phyloP scores from a whole-genome alignment of 768 basidiomycete species.

The Cubamyces lactineus region DNA sequence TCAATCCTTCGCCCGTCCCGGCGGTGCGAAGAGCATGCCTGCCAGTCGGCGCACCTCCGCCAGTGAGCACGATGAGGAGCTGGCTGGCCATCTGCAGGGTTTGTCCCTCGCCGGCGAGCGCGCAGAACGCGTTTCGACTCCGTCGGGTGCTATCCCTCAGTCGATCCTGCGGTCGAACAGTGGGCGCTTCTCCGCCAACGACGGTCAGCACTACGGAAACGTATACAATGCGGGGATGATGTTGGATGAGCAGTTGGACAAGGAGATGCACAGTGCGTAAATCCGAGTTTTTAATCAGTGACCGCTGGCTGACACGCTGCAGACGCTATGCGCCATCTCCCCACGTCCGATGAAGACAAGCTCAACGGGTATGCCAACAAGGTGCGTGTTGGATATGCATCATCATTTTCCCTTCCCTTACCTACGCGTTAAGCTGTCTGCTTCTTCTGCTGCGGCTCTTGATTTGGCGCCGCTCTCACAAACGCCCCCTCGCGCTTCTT shows the following conservation, averaged over 20 bases:
- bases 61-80: slow-evolving; percentile 83
- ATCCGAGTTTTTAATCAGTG: neutral
- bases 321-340: slow-evolving; percentile 90
- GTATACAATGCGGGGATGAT: slow-evolving; percentile 85
- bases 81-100: slow-evolving; percentile 75
- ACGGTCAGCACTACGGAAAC: slow-evolving; percentile 60
- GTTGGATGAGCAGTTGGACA: slow-evolving; percentile 90
- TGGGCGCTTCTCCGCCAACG: slow-evolving; percentile 59
- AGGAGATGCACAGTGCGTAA: slow-evolving; percentile 89
- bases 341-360: slow-evolving; percentile 90
- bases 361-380: slow-evolving; percentile 67
- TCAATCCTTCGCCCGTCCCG: slow-evolving; percentile 62
- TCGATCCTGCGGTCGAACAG: slow-evolving; percentile 56
- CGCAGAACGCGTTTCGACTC: slow-evolving; percentile 40
- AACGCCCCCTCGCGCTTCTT: slow-evolving; percentile 69
- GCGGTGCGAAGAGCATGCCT: slow-evolving; percentile 90
- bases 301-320: slow-evolving; percentile 21
- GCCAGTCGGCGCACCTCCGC: slow-evolving; percentile 89
- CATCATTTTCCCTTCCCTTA: slow-evolving; percentile 10
- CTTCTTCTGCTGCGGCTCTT: slow-evolving; percentile 82
- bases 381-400: slow-evolving; percentile 44
- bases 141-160: slow-evolving; percentile 35
- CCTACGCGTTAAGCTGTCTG: slow-evolving; percentile 59
- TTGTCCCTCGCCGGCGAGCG: slow-evolving; percentile 70
- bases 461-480: slow-evolving; percentile 91